phyloP scores from a whole-genome alignment of 192 early-diverging fungal species.

The Diversispora epigaea region DNA sequence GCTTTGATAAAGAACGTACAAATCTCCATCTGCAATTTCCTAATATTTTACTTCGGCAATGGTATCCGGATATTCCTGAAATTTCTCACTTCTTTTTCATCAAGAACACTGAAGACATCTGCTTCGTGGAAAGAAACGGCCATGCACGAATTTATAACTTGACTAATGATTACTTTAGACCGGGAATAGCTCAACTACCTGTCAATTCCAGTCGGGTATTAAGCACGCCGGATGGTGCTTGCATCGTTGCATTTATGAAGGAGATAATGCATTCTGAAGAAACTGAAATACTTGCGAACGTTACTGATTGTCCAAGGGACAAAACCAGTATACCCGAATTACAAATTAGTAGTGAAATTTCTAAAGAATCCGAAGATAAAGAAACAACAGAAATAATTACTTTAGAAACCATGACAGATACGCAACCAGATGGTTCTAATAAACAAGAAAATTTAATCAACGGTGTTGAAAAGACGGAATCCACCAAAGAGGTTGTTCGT shows the following conservation, averaged over 20 bases:
- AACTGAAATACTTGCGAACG: neutral
- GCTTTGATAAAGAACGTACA: slow-evolving; percentile 21
- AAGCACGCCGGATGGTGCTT: slow-evolving; percentile 28
- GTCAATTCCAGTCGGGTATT: neutral
- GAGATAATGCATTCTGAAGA: neutral
- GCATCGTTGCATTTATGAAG: slow-evolving; percentile 27
- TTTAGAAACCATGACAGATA: too few relatives aligned
- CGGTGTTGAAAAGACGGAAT: too few relatives aligned
- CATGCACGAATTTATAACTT: slow-evolving; percentile 17
- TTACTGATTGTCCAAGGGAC: neutral
- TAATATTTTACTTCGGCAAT: slow-evolving; percentile 30
- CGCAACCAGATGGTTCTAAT: too few relatives aligned
- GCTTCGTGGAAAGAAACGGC: slow-evolving; percentile 26
- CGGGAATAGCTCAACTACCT: slow-evolving; percentile 21
- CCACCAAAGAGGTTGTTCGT: neutral
- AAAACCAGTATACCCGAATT: neutral
- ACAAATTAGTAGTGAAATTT: neutral
- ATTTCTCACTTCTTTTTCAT: slow-evolving; percentile 29
- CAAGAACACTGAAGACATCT: slow-evolving; percentile 26
- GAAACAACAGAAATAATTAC: too few relatives aligned
- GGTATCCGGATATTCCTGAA: slow-evolving; percentile 20
- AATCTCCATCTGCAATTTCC: slow-evolving; percentile 20
- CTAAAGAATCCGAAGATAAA: too few relatives aligned
- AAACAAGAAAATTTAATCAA: too few relatives aligned
- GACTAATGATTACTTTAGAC: slow-evolving; percentile 20